Conservation (phyloP, 345 rosid species). For the Hirschfeldia incana region DNA sequence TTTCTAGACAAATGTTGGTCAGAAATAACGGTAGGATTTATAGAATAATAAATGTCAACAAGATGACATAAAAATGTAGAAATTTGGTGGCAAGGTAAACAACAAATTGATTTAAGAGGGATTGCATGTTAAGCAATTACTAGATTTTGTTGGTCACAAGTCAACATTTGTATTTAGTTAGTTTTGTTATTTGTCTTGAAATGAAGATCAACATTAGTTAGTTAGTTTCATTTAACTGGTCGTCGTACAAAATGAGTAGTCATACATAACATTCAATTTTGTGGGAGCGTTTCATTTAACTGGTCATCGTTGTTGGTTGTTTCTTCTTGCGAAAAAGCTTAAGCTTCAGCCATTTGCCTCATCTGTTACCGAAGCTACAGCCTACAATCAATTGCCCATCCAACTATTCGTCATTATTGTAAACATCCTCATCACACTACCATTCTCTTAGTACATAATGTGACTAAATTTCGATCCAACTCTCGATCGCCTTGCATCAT, state of each 20-base stretch:
- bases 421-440: neutral
- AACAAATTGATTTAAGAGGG: conserved; percentile 8
- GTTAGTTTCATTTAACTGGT: no score
- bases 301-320: neutral
- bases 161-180: neutral
- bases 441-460: neutral
- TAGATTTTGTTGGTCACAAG: conserved; percentile 17
- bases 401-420: neutral
- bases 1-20: neutral
- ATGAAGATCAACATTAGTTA: neutral
- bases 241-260: neutral
- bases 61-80: conserved; percentile 18
- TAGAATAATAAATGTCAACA: conserved; percentile 4
- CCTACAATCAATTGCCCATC: neutral
- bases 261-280: neutral
- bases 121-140: conserved; percentile 22
- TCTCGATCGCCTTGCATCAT: no score
- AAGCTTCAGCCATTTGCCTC: conserved; percentile 1
- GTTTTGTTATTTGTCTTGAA: conserved; percentile 1
- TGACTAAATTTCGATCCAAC: neutral
- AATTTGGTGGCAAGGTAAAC: conserved; percentile 23
- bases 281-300: neutral
- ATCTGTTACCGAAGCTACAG: neutral
- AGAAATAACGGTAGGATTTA: neutral
- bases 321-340: neutral